Base-by-base conservation (phyloP, 306 rosid species). In the Prinsepia uniflora region DNA sequence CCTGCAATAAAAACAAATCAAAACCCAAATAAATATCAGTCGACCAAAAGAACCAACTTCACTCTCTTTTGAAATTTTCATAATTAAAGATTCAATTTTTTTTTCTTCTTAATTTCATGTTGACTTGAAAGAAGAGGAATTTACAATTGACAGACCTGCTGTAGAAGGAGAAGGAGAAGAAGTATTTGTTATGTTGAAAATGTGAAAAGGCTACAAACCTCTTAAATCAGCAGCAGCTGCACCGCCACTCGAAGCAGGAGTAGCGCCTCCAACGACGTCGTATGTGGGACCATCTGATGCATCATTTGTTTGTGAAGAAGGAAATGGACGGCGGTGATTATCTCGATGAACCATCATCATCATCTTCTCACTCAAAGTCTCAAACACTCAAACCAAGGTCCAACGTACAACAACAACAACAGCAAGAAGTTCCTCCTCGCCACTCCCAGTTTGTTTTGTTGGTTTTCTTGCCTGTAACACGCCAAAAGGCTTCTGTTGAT, bases 141-240 rank as follows among this genome's bases (percentile, higher is more conserved):
- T 45, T 30, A 30, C 36, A 30, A 30, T 30, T 30, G 36, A 74
- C 72, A 70, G 76, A 86, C 96, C 88, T 82, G 94, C 77, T 82
- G 87, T 74, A 75, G 80, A 84, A 61, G 15, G 70, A 78, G 79
- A 36, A 20, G 73, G 10, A 78, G 84, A 5, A 45, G 75, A 43
- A 57, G 63, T 13, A 41, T 58, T 6, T 58, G 63, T 30, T 58
- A 5, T 30, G 57, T 70, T 18, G 62, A 84, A 61, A 65, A 75
- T 65, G 74, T 84, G 68, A 82, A 82, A 86, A 86, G 91, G 88
- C 84, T 84, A 89, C 84, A 87, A 74, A 69, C 72, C 14, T 72
- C 78, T 77, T 75, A 64, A 75, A 75, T 71, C 72, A 44, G 75
- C 74, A 75, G 73, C 75, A 44, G 75, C 74, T 75, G 52, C 75